These are phyloP conservation scores for Alternaria sp. DNA, from an alignment of 2,329 filamentous ascomycete genomes.

Conservation along the genomic window DNA sequence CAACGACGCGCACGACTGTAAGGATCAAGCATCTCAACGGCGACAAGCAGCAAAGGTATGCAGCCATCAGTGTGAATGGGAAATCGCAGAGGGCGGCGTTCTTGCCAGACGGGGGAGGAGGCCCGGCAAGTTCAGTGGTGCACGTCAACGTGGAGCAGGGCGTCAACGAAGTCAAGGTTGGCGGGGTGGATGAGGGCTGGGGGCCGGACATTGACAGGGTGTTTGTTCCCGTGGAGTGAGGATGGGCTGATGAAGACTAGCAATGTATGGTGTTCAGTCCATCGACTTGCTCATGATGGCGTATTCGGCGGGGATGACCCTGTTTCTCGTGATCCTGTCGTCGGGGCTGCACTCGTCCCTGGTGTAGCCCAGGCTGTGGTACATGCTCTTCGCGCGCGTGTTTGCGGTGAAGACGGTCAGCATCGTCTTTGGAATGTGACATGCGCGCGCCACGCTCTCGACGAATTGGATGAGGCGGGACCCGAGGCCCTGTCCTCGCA, in stretches of 20 bases:
- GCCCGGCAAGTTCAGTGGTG: constrained; percentile 56
- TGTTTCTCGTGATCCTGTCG: constrained; percentile 46
- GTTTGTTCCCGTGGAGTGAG: constrained; percentile 55
- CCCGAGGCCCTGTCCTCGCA: constrained; percentile 69
- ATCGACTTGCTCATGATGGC: constrained; percentile 35
- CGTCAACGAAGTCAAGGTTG: constrained; percentile 58
- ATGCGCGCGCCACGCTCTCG: constrained; percentile 59
- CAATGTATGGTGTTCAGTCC: neutral
- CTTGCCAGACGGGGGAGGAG: constrained; percentile 55
- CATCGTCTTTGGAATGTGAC: constrained; percentile 71
- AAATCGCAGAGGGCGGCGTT: constrained; percentile 61
- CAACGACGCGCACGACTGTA: constrained; percentile 58
- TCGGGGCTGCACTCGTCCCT: constrained; percentile 61
- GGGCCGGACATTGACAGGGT: constrained; percentile 62
- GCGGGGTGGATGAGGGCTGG: constrained; percentile 51
- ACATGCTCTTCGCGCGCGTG: constrained; percentile 63
- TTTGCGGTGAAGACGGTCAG: constrained; percentile 75
- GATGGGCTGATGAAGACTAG: neutral
- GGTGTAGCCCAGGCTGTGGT: constrained; percentile 63
- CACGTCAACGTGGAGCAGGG: constrained; percentile 58
- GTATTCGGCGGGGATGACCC: constrained; percentile 31
- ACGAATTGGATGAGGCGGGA: constrained; percentile 64
- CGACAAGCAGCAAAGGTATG: constrained; percentile 60
- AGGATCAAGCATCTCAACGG: constrained; percentile 64
- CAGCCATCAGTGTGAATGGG: constrained; percentile 64